Conservation (phyloP, 148 eudicot genomes). For the Rheum nobile region DNA sequence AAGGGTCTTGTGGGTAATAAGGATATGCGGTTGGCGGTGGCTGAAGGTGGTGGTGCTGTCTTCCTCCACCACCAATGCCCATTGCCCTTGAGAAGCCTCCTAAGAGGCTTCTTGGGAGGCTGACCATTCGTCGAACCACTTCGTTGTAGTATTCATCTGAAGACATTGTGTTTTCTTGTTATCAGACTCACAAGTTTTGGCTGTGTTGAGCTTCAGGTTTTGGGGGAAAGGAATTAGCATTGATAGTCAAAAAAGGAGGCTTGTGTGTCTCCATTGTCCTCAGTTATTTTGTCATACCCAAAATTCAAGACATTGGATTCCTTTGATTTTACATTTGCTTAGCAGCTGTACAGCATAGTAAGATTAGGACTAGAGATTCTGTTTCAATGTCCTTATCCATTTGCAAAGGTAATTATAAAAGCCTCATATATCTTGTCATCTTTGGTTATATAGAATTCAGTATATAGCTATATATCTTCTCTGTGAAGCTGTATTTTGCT, state of each 20-base stretch:
- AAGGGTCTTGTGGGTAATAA: neutral
- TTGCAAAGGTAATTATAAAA: neutral
- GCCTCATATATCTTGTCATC: neutral
- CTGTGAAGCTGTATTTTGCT: neutral
- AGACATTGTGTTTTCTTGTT: constrained; percentile 6
- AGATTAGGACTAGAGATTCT: neutral
- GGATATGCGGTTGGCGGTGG: constrained; percentile 23
- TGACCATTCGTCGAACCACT: constrained; percentile 53
- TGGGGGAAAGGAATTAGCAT: neutral
- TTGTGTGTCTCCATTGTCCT: neutral
- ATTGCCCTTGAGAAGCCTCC: constrained; percentile 65
- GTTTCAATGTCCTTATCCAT: neutral
- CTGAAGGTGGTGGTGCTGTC: constrained; percentile 22
- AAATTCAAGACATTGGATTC: neutral
- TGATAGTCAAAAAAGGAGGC: neutral
- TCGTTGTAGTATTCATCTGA: constrained; percentile 17
- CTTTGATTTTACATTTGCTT: neutral
- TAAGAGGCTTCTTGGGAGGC: constrained; percentile 56
- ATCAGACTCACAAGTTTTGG: neutral
- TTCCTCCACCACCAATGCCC: constrained; percentile 23
- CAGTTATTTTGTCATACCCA: neutral
- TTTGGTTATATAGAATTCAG: neutral
- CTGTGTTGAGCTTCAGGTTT: neutral
- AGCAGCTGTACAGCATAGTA: neutral
- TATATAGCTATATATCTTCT: neutral